phyloP scores from a whole-genome alignment of 192 early-diverging fungal genomes.

The Borealophlyctis nickersoniae region DNA sequence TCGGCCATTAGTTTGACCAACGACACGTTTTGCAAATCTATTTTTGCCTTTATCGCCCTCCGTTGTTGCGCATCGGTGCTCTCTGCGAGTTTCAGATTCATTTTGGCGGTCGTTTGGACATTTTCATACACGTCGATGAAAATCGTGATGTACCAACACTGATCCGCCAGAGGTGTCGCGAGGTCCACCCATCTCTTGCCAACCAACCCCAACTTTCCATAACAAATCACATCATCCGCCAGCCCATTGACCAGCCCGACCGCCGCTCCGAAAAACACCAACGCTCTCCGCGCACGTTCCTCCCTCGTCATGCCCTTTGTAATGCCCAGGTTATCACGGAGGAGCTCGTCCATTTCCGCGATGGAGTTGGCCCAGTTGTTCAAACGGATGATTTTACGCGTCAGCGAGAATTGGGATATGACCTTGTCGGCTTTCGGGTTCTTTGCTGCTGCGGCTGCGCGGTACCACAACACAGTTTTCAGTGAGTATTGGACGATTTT shows the following conservation, averaged over 20 bases:
- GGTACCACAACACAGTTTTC: slow-evolving; percentile 59
- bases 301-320: slow-evolving; percentile 5
- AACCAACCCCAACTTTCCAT: slow-evolving; percentile 66
- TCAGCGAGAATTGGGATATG: slow-evolving; percentile 69
- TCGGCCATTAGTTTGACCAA: slow-evolving; percentile 67
- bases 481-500: slow-evolving; percentile 74
- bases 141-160: slow-evolving; percentile 70
- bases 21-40: slow-evolving; percentile 45
- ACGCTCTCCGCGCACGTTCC: slow-evolving; percentile 20
- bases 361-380: slow-evolving; percentile 67
- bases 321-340: background rate
- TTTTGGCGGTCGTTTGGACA: slow-evolving; percentile 32
- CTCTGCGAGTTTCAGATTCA: slow-evolving; percentile 23
- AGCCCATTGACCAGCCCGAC: slow-evolving; percentile 65
- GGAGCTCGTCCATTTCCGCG: slow-evolving; percentile 45
- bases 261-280: slow-evolving; percentile 30
- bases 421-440: slow-evolving; percentile 34
- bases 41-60: slow-evolving; percentile 26
- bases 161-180: slow-evolving; percentile 59
- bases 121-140: slow-evolving; percentile 62
- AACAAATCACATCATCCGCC: slow-evolving; percentile 71
- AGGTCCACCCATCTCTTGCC: slow-evolving; percentile 45
- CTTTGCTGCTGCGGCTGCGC: slow-evolving; percentile 9
- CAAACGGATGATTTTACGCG: slow-evolving; percentile 73
- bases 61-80: slow-evolving; percentile 8